Conservation (phyloP, 2,329 filamentous ascomycete species). For the Fusarium sp. region DNA sequence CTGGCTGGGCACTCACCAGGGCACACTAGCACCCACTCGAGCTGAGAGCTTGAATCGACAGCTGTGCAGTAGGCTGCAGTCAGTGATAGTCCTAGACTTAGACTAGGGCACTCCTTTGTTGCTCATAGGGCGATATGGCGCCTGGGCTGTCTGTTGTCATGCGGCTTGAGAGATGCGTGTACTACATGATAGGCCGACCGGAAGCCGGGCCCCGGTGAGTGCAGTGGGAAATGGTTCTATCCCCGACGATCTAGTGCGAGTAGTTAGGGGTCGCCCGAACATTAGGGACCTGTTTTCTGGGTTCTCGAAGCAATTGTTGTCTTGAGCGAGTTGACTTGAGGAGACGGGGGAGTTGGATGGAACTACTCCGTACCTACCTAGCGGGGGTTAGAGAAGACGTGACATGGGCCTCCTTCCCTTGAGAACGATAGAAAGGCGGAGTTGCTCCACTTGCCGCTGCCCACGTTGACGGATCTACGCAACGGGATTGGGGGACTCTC, state of each 20-base stretch:
- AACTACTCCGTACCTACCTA: conserved; percentile 19
- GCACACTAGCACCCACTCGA: conserved; percentile 23
- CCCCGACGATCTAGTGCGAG: not conserved
- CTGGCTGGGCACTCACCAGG: conserved; percentile 29
- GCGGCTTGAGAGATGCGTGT: conserved; percentile 24
- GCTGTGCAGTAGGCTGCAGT: conserved; percentile 15
- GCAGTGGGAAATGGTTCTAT: conserved; percentile 3
- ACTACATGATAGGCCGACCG: conserved; percentile 26
- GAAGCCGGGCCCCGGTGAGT: conserved; percentile 10
- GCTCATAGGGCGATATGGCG: not conserved
- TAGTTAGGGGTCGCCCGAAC: conserved; percentile 14
- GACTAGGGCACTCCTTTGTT: conserved; percentile 15
- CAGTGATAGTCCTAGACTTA: not conserved
- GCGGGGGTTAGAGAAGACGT: not conserved
- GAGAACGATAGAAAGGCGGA: conserved; percentile 15
- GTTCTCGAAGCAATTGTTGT: conserved; percentile 11
- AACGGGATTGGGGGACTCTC: conserved; percentile 33
- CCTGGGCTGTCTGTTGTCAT: conserved; percentile 2
- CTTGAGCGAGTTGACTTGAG: conserved; percentile 6
- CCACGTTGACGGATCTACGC: conserved; percentile 33
- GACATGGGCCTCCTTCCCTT: conserved; percentile 5
- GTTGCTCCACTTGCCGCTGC: conserved; percentile 30
- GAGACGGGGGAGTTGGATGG: not conserved
- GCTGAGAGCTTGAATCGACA: conserved; percentile 25
- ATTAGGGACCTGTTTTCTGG: not conserved